Evolutionary conservation across 345 rosid species (phyloP).

Genomic region (Physaria fendleri): DNA sequence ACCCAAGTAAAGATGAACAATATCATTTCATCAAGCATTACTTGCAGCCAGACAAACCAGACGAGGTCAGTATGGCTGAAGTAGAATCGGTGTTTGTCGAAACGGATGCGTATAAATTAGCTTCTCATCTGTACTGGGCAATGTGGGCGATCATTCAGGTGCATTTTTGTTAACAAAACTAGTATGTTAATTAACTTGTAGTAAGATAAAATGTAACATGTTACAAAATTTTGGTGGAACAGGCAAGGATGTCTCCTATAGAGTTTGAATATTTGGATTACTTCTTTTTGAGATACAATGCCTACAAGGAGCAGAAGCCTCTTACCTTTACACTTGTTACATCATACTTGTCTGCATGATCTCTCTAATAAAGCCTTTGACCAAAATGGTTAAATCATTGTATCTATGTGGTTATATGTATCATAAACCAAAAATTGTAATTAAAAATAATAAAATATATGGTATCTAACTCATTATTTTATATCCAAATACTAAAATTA

Average conservation of each 20-base stretch:
- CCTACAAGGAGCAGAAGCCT: slow-evolving; percentile 71
- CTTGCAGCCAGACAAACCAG: slow-evolving; percentile 61
- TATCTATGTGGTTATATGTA: too few species aligned
- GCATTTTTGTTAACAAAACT: background rate
- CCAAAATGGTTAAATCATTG: too few species aligned
- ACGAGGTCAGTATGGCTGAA: slow-evolving; percentile 56
- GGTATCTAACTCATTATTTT: too few species aligned
- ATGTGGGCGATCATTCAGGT: slow-evolving; percentile 97
- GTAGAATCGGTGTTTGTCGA: slow-evolving; percentile 59
- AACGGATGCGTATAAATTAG: slow-evolving; percentile 65
- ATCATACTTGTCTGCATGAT: slow-evolving; percentile 41
- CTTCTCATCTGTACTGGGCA: slow-evolving; percentile 87
- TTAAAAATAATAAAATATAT: too few species aligned
- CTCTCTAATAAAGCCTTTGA: slow-evolving; percentile 6
- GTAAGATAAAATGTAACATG: background rate
- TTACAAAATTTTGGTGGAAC: slow-evolving; percentile 1
- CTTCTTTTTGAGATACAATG: slow-evolving; percentile 81
- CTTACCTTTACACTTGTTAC: slow-evolving; percentile 44
- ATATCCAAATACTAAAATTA: too few species aligned
- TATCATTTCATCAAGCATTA: slow-evolving; percentile 83
- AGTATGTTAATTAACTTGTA: background rate
- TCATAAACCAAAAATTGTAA: too few species aligned
- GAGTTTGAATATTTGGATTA: slow-evolving; percentile 77
- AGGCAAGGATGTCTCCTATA: slow-evolving; percentile 95
- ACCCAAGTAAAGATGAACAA: slow-evolving; percentile 78